Evolutionary conservation across 306 rosid genomes (phyloP).

Genomic region (Canavalia ensiformis): DNA sequence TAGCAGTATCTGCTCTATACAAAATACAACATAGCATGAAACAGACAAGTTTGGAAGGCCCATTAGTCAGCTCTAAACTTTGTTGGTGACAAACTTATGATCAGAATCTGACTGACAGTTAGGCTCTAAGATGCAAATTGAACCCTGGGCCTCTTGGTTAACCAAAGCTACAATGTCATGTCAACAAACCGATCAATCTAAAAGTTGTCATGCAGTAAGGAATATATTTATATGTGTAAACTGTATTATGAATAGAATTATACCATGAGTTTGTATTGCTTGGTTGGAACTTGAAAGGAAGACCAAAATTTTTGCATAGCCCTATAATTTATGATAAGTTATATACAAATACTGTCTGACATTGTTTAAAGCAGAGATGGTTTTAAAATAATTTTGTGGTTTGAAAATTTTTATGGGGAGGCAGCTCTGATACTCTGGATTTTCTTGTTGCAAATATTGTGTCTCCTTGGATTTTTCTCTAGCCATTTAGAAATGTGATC

Average conservation of each 20-base stretch:
- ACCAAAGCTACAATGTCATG: background rate
- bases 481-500: conserved; percentile 28
- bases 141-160: conserved; percentile 16
- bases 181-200: background rate
- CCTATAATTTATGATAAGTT: conserved; percentile 14
- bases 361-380: conserved; percentile 9
- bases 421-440: background rate
- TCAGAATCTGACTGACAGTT: background rate
- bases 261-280: background rate
- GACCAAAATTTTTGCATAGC: conserved; percentile 12
- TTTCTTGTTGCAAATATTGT: conserved; percentile 39
- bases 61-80: conserved; percentile 5
- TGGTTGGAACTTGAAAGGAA: conserved; percentile 1
- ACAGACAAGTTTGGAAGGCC: conserved; percentile 5
- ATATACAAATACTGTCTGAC: conserved; percentile 16
- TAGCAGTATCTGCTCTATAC: background rate
- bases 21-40: background rate
- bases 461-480: conserved; percentile 22
- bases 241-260: background rate
- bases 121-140: background rate
- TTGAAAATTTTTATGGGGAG: background rate
- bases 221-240: background rate
- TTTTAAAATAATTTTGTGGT: conserved; percentile 21
- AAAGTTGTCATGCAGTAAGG: background rate
- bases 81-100: conserved; percentile 9